Base-by-base conservation (phyloP, 1,284 basidiomycete species). In the Peniophora sp. region DNA sequence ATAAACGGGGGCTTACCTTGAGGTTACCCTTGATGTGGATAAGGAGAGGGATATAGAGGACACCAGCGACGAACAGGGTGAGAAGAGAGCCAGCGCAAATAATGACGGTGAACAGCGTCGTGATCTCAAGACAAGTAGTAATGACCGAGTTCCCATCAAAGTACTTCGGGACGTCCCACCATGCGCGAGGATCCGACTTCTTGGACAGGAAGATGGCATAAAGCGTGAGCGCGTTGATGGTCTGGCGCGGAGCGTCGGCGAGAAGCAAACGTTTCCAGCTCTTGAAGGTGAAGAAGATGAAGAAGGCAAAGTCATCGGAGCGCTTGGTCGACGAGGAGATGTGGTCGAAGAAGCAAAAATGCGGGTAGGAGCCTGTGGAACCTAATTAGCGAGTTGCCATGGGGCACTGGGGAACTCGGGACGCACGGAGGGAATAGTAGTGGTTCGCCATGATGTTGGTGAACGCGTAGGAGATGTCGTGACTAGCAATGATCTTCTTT, bases 221-320 rank as follows among this genome's bases (percentile, higher is more conserved):
- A 12, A 99, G 76, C 11, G 92, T 95, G 59, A 98, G 75, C 17
- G 81, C 94, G 64, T 99, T 98, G 79, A 99, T 97, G 12, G 89
- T 83, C 71, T 99, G 96, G 68, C 96, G 91, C 50, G 96, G 97
- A n/a, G 90, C 93, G 66, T 99, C 96, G 51, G 96, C 93, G 52
- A 98, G 73, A 16, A 98, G 70, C 6, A 97, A 69, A 17, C 92
- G 87, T 70, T 98, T 99, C 96, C 96, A 99, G 66, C 93, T 93
- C 75, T 99, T 99, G 81, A 99, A 99, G 1, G 90, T 90, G 72
- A 99, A 99, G 81, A 98, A 99, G 66, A 98, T 83, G 69, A 97
- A 99, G 78, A 99, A 98, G 47, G 95, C 93, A 68, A 98, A 92
- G 63, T 97, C 92, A 67, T 99, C 96, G 67, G 89, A 94, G 60